Percentiles rank a stretch among this genome's conserved stretches.
These are phyloP conservation scores for Sporothrix schenckii DNA, from an alignment of 2,329 filamentous ascomycete genomes.

Conservation along the genomic window DNA sequence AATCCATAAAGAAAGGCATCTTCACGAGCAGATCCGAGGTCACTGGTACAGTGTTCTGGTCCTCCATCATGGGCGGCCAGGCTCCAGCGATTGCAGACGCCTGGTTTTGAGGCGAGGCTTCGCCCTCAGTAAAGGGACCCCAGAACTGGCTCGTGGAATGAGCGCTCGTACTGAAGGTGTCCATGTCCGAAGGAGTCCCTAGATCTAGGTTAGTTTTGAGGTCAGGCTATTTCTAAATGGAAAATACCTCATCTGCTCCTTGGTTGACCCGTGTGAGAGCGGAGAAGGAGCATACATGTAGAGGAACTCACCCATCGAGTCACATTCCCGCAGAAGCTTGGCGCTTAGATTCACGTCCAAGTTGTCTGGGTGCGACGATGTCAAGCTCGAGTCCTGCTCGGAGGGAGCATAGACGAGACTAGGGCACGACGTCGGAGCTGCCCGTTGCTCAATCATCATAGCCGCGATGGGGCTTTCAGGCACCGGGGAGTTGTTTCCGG, in stretches of 20 bases:
- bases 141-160: conserved; percentile 54
- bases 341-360: conserved; percentile 60
- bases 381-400: conserved; percentile 62
- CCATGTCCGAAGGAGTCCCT: conserved; percentile 51
- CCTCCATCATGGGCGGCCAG: conserved; percentile 53
- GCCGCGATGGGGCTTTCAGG: conserved; percentile 59
- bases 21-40: conserved; percentile 70
- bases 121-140: conserved; percentile 53
- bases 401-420: conserved; percentile 63
- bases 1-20: conserved; percentile 87
- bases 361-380: conserved; percentile 59
- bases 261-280: conserved; percentile 13
- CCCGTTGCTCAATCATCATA: conserved; percentile 59
- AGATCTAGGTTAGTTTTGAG: neutral
- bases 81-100: conserved; percentile 41
- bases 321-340: conserved; percentile 59
- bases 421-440: conserved; percentile 63
- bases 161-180: conserved; percentile 55
- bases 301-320: conserved; percentile 57
- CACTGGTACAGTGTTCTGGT: conserved; percentile 49
- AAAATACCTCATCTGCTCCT: conserved; percentile 9
- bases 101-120: conserved; percentile 47
- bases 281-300: conserved; percentile 38
- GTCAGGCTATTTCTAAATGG: neutral
- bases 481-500: conserved; percentile 56